Base-by-base conservation (phyloP, 352 stramenopile genomes). In the Pythium phragmitis region DNA sequence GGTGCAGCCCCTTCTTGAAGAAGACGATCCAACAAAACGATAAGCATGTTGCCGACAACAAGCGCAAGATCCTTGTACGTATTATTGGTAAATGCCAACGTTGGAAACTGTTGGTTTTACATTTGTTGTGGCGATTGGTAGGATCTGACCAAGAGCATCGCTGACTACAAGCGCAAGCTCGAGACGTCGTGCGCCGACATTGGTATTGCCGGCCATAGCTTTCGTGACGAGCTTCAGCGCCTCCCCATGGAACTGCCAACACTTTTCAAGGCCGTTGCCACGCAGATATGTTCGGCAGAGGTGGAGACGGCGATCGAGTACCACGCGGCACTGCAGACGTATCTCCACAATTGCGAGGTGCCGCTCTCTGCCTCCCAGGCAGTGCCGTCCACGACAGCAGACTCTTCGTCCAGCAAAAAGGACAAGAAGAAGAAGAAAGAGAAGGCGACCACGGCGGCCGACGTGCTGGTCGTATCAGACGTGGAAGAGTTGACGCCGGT, bases 1-100 rank as follows among this genome's bases (percentile, higher is more conserved):
- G 14, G 11, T 42, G 11, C 48, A 94, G 85, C 63, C 85, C 85
- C 21, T 89, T 89, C 28, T 57, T 91, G 50, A 90, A 85, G 50
- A 92, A 88, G 42, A 76, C 75, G 17, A 90, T 92, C 36, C 73
- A 88, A 63, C 79, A 90, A 60, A 88, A 94, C 49, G 82, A 94
- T 19, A 94, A 94, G 54, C 81, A 91, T 57, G 72, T 90, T 16
- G 76, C 73, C 33, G 80, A 94, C 71, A 91, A 90, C 63, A 90
- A 90, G 53, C 76, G 81, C 60, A 94, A 94, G 63, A 81, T 86
- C 45, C 63, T 73, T 52, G 85, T 93, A 52, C 65, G 74, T 71
- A 14, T 2, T 42, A 9, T 42, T 42, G 37, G 9, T 16, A 42
- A 17, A 42, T 42, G 14, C 37, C 37, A 19, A 42, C 21, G 4